Evolutionary conservation across 1,139 yeast species (phyloP), one percentile per base, ranked within the genome.

Genomic region (Saccharomyces hybrid): DNA sequence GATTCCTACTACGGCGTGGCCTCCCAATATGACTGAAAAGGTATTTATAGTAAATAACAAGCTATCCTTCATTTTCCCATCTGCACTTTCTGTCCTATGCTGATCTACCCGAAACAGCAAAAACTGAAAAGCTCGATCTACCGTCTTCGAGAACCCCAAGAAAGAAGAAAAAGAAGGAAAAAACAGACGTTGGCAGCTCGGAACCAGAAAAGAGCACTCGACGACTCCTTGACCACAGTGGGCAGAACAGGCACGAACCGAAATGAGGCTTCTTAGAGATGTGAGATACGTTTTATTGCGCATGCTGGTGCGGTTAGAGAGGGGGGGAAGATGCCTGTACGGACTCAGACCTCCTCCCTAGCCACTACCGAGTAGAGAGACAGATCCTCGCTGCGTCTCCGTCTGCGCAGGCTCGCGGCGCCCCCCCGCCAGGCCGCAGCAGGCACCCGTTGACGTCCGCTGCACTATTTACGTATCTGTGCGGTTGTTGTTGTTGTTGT

Each of bases 151-250:
- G 9, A 11, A 46, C 28, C 31, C 28, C 31, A 42, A 26, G 52
- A 51, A 9, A 46, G 55, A 49, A 38, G 38, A 46, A 51, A 50
- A 42, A 51, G 7, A 34, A 16, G 20, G 2, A 16, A 16, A 16
- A 16, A 16, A 16, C 20, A 16, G 20, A 16, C 20, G 20, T 16
- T 16, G 20, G 20, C 20, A 16, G 20, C 20, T 16, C 20, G 20
- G 20, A 9, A 34, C 11, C 13, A 31, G 16, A 4, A 34, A 34
- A 3, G 2, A 34, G 23, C 11, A 34, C 8, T 11, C 8, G 5
- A 14, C 1, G 13, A 11, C 42, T 34, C 42, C 42, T 14, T 34
- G 23, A 5, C 23, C 13, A 34, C 5, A 11, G 5, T 2, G 11
- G 42, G 20, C 20, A 34, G 13, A 14, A 34, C 42, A 34, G 42